Evolutionary conservation across 441 rosid genomes (phyloP).

Genomic region (Erodium chrysanthum): DNA sequence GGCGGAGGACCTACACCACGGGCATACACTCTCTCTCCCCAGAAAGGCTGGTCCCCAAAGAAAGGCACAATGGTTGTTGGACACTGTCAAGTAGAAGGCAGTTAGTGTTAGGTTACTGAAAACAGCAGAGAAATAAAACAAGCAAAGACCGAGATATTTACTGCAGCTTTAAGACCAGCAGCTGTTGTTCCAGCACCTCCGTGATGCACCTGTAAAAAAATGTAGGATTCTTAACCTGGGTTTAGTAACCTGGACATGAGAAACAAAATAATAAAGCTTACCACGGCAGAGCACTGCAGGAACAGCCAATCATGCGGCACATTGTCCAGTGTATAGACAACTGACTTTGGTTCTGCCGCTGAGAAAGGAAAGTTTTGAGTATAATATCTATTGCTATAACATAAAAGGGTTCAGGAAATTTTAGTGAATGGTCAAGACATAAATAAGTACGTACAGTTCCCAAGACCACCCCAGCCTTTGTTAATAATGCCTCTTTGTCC

Average conservation of each 20-base stretch:
- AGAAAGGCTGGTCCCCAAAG: constrained; percentile 43
- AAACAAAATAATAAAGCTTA: constrained; percentile 16
- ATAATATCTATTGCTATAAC: no score
- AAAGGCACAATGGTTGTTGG: constrained; percentile 41
- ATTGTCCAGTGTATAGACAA: constrained; percentile 37
- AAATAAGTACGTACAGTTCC: constrained; percentile 30
- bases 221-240: no score
- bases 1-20: constrained; percentile 39
- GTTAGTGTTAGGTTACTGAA: background rate
- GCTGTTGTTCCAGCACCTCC: constrained; percentile 46
- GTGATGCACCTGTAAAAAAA: constrained; percentile 33
- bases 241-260: no score
- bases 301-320: constrained; percentile 60
- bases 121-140: background rate
- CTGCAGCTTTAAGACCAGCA: constrained; percentile 43
- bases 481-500: constrained; percentile 46
- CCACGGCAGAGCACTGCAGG: constrained; percentile 42
- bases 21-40: constrained; percentile 40
- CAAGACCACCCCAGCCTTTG: constrained; percentile 60
- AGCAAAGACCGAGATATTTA: constrained; percentile 9
- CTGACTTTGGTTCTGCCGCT: constrained; percentile 34
- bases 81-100: constrained; percentile 22
- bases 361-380: constrained; percentile 17
- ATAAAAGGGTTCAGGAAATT: no score
- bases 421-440: background rate